Base-by-base conservation (phyloP, 2,329 filamentous ascomycete genomes). In the Penicillium carneum region DNA sequence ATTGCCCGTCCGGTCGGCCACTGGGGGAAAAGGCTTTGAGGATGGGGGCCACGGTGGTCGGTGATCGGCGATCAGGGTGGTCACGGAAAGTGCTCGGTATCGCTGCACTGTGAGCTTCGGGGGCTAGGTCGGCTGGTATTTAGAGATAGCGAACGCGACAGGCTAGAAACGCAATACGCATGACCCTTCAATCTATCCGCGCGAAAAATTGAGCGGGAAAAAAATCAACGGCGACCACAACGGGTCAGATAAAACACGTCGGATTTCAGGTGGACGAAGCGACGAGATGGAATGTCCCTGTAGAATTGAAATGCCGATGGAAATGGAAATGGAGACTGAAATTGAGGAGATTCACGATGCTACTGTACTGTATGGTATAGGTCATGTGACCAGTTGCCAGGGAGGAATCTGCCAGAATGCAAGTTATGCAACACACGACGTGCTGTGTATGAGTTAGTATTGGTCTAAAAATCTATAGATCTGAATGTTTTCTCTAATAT, bases 1-100 rank as follows among this genome's bases (percentile, higher is more conserved):
- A 79, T 79, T 76, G 74, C 74, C 75, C 70, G 72, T 72, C 70
- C 63, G 66, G 66, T 70, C 71, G 76, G 76, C 76, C 72, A 72
- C 73, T 73, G 71, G 75, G 72, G 69, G 73, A 63, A 57, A 67
- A 65, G 53, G 64, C 57, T 66, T 71, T 73, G 50, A 70, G 70
- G 68, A 76, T 77, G 55, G 74, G 75, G 73, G 74, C 74, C 74
- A 77, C 73, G 74, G 68, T 77, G 74, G 63, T 46, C 43, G 43
- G 43, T 66, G 43, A 26, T 66, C n/a, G 59, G 41, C 38, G 43
- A 49, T 31, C 41, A 14, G 20, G 50, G 48, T 56, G 42, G 43
- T 53, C 31, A 57, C 53, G 55, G 50, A 50, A 50, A n/a, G 14
- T 23, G 20, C 36, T 48, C 33, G 61, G 26, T 42, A 23, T 42